Evolutionary conservation across 352 stramenopile genomes (phyloP).

Genomic region (Globisporangium polare): DNA sequence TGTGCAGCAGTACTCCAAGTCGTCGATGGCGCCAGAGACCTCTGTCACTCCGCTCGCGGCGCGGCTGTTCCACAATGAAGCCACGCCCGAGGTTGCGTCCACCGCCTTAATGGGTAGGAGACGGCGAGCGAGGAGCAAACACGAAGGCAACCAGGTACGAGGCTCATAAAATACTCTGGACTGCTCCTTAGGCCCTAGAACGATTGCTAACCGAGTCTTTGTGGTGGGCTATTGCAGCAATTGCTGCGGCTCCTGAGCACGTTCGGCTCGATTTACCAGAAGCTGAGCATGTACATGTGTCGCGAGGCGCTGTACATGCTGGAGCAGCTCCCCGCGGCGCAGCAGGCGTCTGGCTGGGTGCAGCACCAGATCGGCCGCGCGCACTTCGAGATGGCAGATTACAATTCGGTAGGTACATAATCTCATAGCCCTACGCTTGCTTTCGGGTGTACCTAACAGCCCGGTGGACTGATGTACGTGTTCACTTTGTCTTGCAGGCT

Average conservation of each 20-base stretch:
- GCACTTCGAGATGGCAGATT: slow-evolving; percentile 97
- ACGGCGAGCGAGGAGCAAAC: background rate
- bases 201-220: background rate
- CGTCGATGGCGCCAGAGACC: background rate
- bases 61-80: slow-evolving; percentile 16
- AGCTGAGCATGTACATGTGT: slow-evolving; percentile 76
- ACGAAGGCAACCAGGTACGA: slow-evolving; percentile 11
- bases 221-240: slow-evolving; percentile 18
- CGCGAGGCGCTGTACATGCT: slow-evolving; percentile 87
- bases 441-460: background rate
- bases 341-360: slow-evolving; percentile 92
- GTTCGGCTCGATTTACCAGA: slow-evolving; percentile 74
- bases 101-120: background rate
- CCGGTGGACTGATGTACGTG: background rate
- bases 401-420: slow-evolving; percentile 49
- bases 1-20: slow-evolving; percentile 1
- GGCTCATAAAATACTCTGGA: background rate
- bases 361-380: slow-evolving; percentile 92
- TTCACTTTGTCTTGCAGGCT: slow-evolving; percentile 37
- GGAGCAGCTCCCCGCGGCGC: slow-evolving; percentile 69
- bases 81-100: slow-evolving; percentile 7
- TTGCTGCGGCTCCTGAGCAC: slow-evolving; percentile 56
- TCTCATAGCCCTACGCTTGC: background rate
- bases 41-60: slow-evolving; percentile 11
- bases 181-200: background rate